Evolutionary conservation across 2,329 filamentous ascomycete species (phyloP).

Genomic region (Acephala macrosclerotiorum): DNA sequence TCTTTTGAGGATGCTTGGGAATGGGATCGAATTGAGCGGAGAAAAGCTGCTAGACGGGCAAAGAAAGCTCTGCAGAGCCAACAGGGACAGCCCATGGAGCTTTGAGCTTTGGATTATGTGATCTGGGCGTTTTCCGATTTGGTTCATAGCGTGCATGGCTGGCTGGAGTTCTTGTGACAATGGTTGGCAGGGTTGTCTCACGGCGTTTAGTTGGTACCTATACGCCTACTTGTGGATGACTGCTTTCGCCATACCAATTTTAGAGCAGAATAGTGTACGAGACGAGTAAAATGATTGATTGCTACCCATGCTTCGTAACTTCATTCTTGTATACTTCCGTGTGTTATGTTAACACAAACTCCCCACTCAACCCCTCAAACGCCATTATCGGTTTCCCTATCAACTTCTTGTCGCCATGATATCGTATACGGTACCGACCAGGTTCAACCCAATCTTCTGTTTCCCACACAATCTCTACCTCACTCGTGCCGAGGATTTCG

Average conservation of each 20-base stretch:
- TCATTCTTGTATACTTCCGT: neutral
- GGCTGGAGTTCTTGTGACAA: slow-evolving; percentile 21
- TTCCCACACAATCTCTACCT: slow-evolving; percentile 84
- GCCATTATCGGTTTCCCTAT: slow-evolving; percentile 65
- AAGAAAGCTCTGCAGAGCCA: neutral
- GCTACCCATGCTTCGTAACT: slow-evolving; percentile 2
- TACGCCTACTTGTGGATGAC: neutral
- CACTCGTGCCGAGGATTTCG: slow-evolving; percentile 74
- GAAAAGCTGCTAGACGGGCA: slow-evolving; percentile 10
- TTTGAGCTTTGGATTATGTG: slow-evolving; percentile 13
- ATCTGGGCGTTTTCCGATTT: slow-evolving; percentile 1
- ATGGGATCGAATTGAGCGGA: slow-evolving; percentile 41
- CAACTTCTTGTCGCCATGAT: slow-evolving; percentile 84
- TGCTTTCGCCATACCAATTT: neutral
- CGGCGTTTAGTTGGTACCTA: neutral
- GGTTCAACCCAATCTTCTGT: slow-evolving; percentile 63
- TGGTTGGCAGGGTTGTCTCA: neutral
- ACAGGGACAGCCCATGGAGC: neutral
- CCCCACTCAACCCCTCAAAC: slow-evolving; percentile 73
- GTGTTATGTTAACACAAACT: slow-evolving; percentile 50
- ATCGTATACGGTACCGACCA: slow-evolving; percentile 81
- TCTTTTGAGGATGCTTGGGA: slow-evolving; percentile 76
- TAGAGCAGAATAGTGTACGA: neutral
- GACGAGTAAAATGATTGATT: neutral
- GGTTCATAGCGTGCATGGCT: slow-evolving; percentile 23